Evolutionary conservation across 208 protist species (phyloP), one percentile per base, ranked within the genome.

Genomic region (Porcisia hertigi): DNA sequence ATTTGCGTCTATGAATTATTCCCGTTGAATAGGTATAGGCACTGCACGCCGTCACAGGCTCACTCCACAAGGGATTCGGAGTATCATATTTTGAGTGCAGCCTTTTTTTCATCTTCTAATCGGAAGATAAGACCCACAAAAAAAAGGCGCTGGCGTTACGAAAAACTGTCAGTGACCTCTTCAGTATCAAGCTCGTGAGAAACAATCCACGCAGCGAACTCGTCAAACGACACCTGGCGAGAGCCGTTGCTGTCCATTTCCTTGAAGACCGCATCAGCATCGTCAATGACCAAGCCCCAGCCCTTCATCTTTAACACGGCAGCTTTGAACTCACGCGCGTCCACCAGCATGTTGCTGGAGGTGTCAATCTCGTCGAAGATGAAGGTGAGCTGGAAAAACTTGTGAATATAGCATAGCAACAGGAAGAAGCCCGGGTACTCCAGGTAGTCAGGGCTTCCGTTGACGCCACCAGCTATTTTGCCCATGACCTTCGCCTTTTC

Each of bases 321-420:
- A n/a, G 74, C 69, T 77, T 82, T 77, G 79, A 95, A 92, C 82
- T 97, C 92, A 45, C 88, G 76, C 58, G 81, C 63, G 79, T 87
- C 83, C 53, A 97, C 76, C 45, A 93, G 76, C 71, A 80, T 79
- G 76, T 95, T 91, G 66, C 91, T 89, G 41, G 86, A 90, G 52
- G 85, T 88, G 80, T 94, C 91, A 66, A 95, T 91, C 77, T 88
- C 78, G 77, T 94, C 91, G 78, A 97, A 93, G 86, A 97, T 94
- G 41, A 93, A 76, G 8, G 84, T 91, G 76, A 97, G 85, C 73
- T 88, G 73, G 63, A 91, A 88, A 79, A 81, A 86, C 82, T 88
- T 78, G 80, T 88, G 86, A 72, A 91, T 91, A 82, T 80, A 92
- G 81, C 78, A 92, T 49, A 96, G 83, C 72, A 96, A 85, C 65